Evolutionary conservation across 192 early-diverging fungal species (phyloP).

Genomic region (Coemansia reversa): DNA sequence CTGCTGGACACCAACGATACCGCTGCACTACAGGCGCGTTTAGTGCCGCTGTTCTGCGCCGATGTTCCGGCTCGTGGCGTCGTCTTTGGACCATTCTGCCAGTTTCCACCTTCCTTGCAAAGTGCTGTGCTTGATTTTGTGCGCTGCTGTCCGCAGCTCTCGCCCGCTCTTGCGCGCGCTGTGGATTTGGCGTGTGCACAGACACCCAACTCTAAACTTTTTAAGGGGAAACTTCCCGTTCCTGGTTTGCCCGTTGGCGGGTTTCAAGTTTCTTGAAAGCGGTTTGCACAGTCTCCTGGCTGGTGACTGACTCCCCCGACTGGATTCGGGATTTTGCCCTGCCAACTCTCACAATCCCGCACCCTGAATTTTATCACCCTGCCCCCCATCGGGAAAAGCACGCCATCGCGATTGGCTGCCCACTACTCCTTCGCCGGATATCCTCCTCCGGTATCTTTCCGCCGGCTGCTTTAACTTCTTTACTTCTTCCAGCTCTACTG

Average conservation of each 20-base stretch:
- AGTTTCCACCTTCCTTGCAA: slow-evolving; percentile 34
- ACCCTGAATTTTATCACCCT: too few relatives aligned
- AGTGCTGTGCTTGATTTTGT: slow-evolving; percentile 36
- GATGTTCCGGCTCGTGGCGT: slow-evolving; percentile 41
- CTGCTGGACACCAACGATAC: slow-evolving; percentile 23
- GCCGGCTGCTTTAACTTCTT: neutral
- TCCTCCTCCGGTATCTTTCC: neutral
- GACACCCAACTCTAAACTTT: too few relatives aligned
- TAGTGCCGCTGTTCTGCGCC: slow-evolving; percentile 50
- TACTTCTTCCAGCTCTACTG: neutral
- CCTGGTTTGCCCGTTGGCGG: too few relatives aligned
- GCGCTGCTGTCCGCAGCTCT: slow-evolving; percentile 22
- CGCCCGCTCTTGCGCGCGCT: slow-evolving; percentile 24
- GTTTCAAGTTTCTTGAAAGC: too few relatives aligned
- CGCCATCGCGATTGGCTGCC: slow-evolving; percentile 11
- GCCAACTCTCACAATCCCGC: too few relatives aligned
- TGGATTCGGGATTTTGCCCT: too few relatives aligned
- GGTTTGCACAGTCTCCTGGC: too few relatives aligned
- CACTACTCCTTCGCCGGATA: neutral
- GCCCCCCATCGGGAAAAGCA: slow-evolving; percentile 5
- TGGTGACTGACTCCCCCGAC: too few relatives aligned
- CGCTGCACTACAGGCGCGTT: slow-evolving; percentile 32
- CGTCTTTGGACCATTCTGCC: slow-evolving; percentile 45
- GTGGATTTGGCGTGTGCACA: neutral
- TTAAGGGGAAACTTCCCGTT: too few relatives aligned